These are phyloP conservation scores for Cercophora samala DNA, from an alignment of 495 filamentous ascomycete genomes.

Conservation along the genomic window DNA sequence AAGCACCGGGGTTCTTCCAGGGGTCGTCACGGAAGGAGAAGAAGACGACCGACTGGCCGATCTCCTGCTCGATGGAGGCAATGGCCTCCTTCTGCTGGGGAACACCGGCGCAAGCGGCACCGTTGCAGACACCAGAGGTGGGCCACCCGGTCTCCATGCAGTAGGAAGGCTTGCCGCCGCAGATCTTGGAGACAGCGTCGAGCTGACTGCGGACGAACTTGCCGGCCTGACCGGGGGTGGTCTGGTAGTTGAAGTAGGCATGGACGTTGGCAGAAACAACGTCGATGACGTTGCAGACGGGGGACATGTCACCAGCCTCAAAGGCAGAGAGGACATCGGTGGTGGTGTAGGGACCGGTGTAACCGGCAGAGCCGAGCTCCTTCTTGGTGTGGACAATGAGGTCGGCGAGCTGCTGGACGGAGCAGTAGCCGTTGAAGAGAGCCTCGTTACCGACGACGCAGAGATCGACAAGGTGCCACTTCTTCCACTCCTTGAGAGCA, in stretches of 20 bases:
- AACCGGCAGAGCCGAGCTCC: slow-evolving; percentile 66
- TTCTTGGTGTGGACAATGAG: slow-evolving; percentile 61
- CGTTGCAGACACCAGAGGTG: slow-evolving; percentile 62
- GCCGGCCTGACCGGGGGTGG: slow-evolving; percentile 63
- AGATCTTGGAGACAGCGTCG: slow-evolving; percentile 59
- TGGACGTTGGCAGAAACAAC: slow-evolving; percentile 81
- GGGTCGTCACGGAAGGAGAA: slow-evolving; percentile 76
- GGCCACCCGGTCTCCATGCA: slow-evolving; percentile 95
- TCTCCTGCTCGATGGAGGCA: slow-evolving; percentile 53
- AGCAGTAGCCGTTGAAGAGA: slow-evolving; percentile 64
- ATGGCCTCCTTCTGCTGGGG: slow-evolving; percentile 70
- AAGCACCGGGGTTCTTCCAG: slow-evolving; percentile 74
- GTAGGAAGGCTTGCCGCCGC: slow-evolving; percentile 63
- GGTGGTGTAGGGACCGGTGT: slow-evolving; percentile 73
- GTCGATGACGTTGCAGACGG: slow-evolving; percentile 72
- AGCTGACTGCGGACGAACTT: slow-evolving; percentile 67
- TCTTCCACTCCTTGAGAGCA: slow-evolving; percentile 66
- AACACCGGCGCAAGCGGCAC: slow-evolving; percentile 63
- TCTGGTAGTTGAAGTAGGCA: slow-evolving; percentile 82
- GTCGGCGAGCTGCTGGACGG: slow-evolving; percentile 56
- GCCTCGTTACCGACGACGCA: slow-evolving; percentile 90
- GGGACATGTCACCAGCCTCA: slow-evolving; percentile 53
- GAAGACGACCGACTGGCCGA: slow-evolving; percentile 61
- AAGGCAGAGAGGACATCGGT: slow-evolving; percentile 76
- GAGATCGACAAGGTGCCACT: slow-evolving; percentile 73